Evolutionary conservation across 2,329 filamentous ascomycete genomes (phyloP), one percentile per base, ranked within the genome.

Genomic region (Tolypocladium cylindrosporum): DNA sequence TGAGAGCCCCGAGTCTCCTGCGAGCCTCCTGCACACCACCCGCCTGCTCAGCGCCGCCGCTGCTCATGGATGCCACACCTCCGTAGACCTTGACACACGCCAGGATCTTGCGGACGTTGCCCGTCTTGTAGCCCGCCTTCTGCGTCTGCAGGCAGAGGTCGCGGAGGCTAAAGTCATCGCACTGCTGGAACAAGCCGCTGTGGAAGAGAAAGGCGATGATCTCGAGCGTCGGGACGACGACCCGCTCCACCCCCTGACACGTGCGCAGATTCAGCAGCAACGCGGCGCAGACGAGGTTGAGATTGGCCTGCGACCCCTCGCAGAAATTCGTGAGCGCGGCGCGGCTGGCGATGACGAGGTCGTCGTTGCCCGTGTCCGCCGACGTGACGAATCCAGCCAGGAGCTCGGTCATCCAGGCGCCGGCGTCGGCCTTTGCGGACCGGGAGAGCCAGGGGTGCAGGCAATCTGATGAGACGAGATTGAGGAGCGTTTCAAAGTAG

Each of bases 51-150:
- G 54, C 36, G 57, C 58, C 13, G 51, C 64, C 11, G 40, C 62
- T 53, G 75, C 66, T 37, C 27, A 50, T 21, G 1, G 71, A 71
- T 4, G 84, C 83, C 34, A 96, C 73, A 0, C 84, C 85, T 3
- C 86, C 83, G 71, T 97, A 97, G 14, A 94, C 82, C 66, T 87
- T 88, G 60, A 95, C 76, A 27, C 89, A 90, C 0, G 90, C 88
- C 68, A 90, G 83, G 1, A 97, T 79, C 70, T 94, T 93, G 55
- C 86, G 83, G 50, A 96, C 83, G 69, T 90, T 94, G 24, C 87
- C 85, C 1, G 88, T 89, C 73, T 92, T 93, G 75, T 89, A 92
- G 62, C 92, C 89, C 0, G 89, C 82, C 71, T 87, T 91, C 67
- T 95, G 90, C 4, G 88, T 83, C 41, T 85, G 77, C 8, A 85